Base-by-base conservation (phyloP, 75 land plant species). In the Isoetes taiwanensis region DNA sequence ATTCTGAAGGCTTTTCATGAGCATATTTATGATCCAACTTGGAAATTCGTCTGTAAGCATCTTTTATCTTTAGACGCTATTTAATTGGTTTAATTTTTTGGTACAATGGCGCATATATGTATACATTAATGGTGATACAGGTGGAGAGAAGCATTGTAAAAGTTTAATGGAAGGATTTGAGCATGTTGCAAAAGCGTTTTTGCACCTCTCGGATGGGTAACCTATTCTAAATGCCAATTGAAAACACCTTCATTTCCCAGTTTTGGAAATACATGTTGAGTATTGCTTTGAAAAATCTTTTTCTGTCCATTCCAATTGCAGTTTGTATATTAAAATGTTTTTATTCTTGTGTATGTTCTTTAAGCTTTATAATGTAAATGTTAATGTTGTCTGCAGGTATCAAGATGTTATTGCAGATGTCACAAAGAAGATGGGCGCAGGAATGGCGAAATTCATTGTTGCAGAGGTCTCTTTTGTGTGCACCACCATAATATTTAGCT, bases 401-500 rank as follows among this genome's bases (percentile, higher is more conserved):
- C 98, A 93, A 65, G 73, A 81, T 41, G 98, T 85, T 40, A 93
- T 93, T 67, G 81, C 77, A 32, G 98, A 88, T 32, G 82, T 81
- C 62, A 78, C 98, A 11, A 64, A 52, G 34, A 77, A 79, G 62
- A 93, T 93, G 98, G 98, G 98, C 52, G 72, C 78, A 41, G 98
- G 98, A 48, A 93, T 93, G 98, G 96, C 98, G 64, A 81, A 93
- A 60, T 93, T 81, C 58, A 82, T 88, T 24, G 69, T 72, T 66
- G 64, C 71, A 48, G 96, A 88, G 90, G 96, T 88, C n/a, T n/a
- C n/a, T n/a, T n/a, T n/a, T n/a, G n/a, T n/a, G n/a, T n/a, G n/a
- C n/a, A n/a, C n/a, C n/a, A n/a, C n/a, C n/a, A n/a, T n/a, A n/a
- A n/a, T n/a, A n/a, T n/a, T n/a, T n/a, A n/a, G n/a, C n/a, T n/a